These are phyloP conservation scores for Pleurotus cornucopiae DNA, from an alignment of 768 basidiomycete species.

Conservation along the genomic window DNA sequence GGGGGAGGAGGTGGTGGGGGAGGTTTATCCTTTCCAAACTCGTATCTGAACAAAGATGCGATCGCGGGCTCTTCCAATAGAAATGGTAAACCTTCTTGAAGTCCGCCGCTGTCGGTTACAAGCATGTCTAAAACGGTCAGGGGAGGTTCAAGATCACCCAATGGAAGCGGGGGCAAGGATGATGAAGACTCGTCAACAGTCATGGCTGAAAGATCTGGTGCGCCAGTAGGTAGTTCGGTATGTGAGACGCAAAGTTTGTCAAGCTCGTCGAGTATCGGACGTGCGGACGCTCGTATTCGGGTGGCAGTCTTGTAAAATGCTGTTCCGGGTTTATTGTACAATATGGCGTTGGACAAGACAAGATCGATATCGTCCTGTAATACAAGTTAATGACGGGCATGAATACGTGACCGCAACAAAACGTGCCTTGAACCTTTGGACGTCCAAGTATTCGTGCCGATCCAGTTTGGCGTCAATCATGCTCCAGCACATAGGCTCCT, in stretches of 20 bases:
- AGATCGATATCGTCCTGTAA: conserved; percentile 75
- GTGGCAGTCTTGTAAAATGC: conserved; percentile 66
- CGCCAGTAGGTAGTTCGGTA: background rate
- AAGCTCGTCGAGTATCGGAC: conserved; percentile 40
- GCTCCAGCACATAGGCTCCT: conserved; percentile 85
- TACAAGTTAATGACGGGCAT: background rate
- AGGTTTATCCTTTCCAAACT: conserved; percentile 58
- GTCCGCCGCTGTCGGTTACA: conserved; percentile 37
- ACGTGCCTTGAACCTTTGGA: conserved; percentile 61
- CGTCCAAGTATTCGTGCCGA: conserved; percentile 75
- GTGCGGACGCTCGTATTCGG: conserved; percentile 43
- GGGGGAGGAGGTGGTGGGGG: conserved; percentile 52
- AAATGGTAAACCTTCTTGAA: conserved; percentile 51
- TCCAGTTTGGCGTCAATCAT: conserved; percentile 81
- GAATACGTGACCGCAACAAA: background rate
- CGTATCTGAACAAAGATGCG: conserved; percentile 63
- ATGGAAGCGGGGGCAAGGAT: conserved; percentile 9
- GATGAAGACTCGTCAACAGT: background rate
- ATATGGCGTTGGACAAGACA: conserved; percentile 79
- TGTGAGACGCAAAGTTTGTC: conserved; percentile 20
- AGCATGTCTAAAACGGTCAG: conserved; percentile 54
- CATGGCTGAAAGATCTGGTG: background rate
- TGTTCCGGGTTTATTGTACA: conserved; percentile 81
- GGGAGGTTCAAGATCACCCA: conserved; percentile 78
- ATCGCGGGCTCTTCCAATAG: conserved; percentile 57